phyloP scores from a whole-genome alignment of 306 rosid genomes.

The Alnus rubra region DNA sequence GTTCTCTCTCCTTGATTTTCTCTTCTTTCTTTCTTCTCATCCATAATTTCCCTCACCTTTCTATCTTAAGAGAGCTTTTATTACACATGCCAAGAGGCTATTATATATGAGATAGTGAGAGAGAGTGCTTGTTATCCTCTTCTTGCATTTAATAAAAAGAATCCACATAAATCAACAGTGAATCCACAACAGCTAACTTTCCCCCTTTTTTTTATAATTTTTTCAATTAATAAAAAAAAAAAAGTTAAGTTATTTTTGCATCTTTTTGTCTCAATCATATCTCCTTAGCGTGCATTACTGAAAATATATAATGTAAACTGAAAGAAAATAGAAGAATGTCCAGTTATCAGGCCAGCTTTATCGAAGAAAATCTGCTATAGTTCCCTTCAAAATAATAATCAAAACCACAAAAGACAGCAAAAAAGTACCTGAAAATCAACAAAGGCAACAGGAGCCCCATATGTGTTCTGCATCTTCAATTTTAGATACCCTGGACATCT shows the following conservation, averaged over 20 bases:
- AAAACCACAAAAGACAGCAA: not conserved
- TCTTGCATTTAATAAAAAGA: not conserved
- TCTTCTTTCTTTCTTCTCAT: not conserved
- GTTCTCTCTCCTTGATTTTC: not conserved
- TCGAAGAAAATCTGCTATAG: not conserved
- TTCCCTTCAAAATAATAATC: not conserved
- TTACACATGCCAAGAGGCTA: not conserved
- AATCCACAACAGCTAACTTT: not conserved
- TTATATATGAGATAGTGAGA: not conserved
- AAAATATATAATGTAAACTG: not conserved
- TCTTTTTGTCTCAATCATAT: not conserved
- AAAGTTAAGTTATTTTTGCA: not conserved
- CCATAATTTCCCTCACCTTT: not conserved
- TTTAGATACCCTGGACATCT: constrained; percentile 90
- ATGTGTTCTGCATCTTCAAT: constrained; percentile 92
- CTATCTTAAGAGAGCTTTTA: not conserved
- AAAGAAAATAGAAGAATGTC: not conserved
- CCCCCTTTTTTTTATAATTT: not conserved
- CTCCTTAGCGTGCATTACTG: not conserved
- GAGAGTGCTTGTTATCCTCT: not conserved
- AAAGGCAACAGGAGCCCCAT: constrained; percentile 93
- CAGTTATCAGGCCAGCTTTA: not conserved
- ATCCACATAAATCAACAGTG: not conserved
- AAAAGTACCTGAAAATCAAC: constrained; percentile 85
- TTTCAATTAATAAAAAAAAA: not conserved